phyloP scores from a whole-genome alignment of 257 asterid species.

The Solanum chmielewskii region DNA sequence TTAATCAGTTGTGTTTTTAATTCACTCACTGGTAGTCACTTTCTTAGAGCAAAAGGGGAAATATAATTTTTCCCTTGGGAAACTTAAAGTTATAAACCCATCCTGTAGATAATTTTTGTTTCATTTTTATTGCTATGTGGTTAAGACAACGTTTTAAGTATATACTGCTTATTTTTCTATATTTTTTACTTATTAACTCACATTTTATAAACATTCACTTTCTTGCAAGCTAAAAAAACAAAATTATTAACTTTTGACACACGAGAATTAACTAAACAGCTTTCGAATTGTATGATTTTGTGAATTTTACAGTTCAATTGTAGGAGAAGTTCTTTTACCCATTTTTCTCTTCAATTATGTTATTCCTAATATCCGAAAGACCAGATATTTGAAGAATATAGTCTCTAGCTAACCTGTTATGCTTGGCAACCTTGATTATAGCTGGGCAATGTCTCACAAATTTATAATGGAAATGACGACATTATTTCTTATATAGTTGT shows the following conservation, averaged over 20 bases:
- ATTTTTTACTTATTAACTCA: background rate
- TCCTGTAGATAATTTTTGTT: too few species aligned
- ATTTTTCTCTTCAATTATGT: background rate
- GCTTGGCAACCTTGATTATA: too few species aligned
- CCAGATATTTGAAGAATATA: too few species aligned
- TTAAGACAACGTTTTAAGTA: background rate
- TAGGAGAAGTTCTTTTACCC: rapidly evolving
- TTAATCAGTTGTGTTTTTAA: background rate
- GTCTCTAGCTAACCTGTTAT: too few species aligned
- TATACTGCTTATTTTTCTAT: too few species aligned
- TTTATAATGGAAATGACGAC: rapidly evolving
- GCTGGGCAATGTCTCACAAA: too few species aligned
- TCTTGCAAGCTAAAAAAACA: too few species aligned
- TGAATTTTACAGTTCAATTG: background rate
- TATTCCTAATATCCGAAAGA: background rate
- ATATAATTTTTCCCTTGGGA: background rate
- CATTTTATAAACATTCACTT: background rate
- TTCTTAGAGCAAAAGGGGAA: background rate
- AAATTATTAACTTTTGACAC: background rate
- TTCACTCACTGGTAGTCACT: background rate
- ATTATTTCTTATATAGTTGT: too few species aligned
- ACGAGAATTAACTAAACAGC: rapidly evolving
- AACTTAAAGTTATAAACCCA: too few species aligned
- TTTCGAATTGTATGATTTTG: too few species aligned
- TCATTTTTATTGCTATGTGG: too few species aligned